Percentiles rank a stretch among this genome's conserved stretches.
These are phyloP conservation scores for Lactarius indigo DNA, from an alignment of 768 basidiomycete species.

Conservation along the genomic window DNA sequence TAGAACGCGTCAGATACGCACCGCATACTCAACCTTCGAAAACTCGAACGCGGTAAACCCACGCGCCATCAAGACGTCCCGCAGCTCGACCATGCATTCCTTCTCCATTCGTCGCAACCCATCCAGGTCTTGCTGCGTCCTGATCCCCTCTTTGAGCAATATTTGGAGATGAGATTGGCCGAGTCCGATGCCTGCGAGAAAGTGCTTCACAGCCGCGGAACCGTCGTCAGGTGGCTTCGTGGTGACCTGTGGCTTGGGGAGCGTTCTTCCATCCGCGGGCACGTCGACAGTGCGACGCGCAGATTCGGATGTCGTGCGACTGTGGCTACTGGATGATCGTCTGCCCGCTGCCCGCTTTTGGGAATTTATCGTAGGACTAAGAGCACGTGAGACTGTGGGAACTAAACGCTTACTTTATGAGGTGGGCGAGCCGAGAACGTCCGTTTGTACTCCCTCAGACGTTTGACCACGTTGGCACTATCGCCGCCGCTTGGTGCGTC, in stretches of 20 bases:
- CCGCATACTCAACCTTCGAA: background rate
- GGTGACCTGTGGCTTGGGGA: background rate
- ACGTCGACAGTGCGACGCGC: background rate
- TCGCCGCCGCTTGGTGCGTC: background rate
- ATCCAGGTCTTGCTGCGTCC: background rate
- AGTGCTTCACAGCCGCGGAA: background rate
- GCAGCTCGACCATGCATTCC: background rate
- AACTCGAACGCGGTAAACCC: background rate
- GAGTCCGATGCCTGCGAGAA: background rate
- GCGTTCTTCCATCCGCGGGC: background rate
- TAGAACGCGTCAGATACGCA: background rate
- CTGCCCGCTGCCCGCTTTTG: background rate
- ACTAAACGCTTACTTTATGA: background rate
- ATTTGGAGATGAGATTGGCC: background rate
- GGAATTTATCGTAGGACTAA: background rate
- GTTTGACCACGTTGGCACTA: background rate
- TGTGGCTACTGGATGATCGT: background rate
- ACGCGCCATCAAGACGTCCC: background rate
- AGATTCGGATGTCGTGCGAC: background rate
- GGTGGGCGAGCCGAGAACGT: background rate
- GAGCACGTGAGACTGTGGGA: background rate
- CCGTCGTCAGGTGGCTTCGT: background rate
- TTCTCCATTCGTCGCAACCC: background rate
- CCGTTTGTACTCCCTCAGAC: background rate
- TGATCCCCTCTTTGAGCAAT: background rate